Evolutionary conservation across 345 rosid species (phyloP).

Genomic region (Rhodamnia rubescens): DNA sequence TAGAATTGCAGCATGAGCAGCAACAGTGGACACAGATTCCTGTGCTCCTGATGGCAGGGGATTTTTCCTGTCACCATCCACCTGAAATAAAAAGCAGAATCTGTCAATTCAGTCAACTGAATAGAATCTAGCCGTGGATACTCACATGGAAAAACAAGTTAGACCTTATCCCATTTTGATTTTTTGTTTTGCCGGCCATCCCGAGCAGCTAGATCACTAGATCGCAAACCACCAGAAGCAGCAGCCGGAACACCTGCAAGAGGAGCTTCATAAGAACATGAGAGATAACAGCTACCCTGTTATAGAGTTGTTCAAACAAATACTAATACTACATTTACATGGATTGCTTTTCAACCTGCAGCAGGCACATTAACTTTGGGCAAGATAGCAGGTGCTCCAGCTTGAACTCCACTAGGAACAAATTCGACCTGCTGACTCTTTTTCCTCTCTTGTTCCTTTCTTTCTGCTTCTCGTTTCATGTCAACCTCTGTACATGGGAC

Average conservation of each 20-base stretch:
- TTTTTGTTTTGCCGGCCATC: constrained; percentile 82
- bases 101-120: not conserved
- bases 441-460: constrained; percentile 81
- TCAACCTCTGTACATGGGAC: constrained; percentile 45
- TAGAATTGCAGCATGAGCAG: constrained; percentile 45
- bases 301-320: not conserved
- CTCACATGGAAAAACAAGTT: not conserved
- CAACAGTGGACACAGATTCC: constrained; percentile 45
- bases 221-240: constrained; percentile 26
- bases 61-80: constrained; percentile 60
- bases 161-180: constrained; percentile 95
- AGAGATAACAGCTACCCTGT: not conserved
- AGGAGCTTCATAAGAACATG: not conserved
- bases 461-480: constrained; percentile 75
- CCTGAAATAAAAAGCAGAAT: constrained; percentile 33
- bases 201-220: constrained; percentile 34
- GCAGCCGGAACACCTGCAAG: constrained; percentile 27
- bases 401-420: constrained; percentile 50
- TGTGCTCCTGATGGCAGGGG: constrained; percentile 44
- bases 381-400: constrained; percentile 34
- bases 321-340: not conserved
- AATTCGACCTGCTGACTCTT: constrained; percentile 73
- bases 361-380: constrained; percentile 52
- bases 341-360: constrained; percentile 29
- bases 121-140: not conserved